Percentiles rank a stretch among this genome's conserved stretches.
These are phyloP conservation scores for Phenoliferia sp. DNA, from an alignment of 1,284 basidiomycete species.

Conservation along the genomic window DNA sequence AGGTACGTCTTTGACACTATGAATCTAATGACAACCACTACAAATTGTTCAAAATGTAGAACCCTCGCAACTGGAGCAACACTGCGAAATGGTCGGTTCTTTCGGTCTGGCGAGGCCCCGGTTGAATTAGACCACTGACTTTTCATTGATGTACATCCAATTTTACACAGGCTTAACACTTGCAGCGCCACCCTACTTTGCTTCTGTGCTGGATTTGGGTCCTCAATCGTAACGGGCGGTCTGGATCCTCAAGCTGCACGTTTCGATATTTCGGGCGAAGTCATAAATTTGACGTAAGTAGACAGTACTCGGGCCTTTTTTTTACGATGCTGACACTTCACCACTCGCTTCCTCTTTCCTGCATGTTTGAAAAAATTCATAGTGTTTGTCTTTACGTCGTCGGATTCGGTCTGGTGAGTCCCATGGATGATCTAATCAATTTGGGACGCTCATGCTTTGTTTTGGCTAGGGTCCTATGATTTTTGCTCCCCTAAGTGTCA, in stretches of 20 bases:
- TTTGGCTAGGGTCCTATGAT: conserved; percentile 58
- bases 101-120: conserved; percentile 28
- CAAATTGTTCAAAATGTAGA: too few relatives aligned
- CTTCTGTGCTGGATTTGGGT: conserved; percentile 50
- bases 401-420: conserved; percentile 58
- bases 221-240: conserved; percentile 76
- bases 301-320: background rate
- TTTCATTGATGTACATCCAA: conserved; percentile 56
- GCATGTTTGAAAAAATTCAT: too few relatives aligned
- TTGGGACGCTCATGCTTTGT: too few relatives aligned
- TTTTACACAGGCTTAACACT: conserved; percentile 44
- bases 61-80: background rate
- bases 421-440: too few relatives aligned
- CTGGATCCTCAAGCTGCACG: conserved; percentile 57
- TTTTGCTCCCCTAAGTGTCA: conserved; percentile 64
- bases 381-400: conserved; percentile 66
- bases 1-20: too few relatives aligned
- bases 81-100: background rate
- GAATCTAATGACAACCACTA: too few relatives aligned
- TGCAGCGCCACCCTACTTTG: conserved; percentile 38
- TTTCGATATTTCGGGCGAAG: conserved; percentile 58
- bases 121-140: conserved; percentile 59
- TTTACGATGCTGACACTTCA: conserved; percentile 31
- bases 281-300: conserved; percentile 46
- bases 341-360: too few relatives aligned